These are phyloP conservation scores for Mariannaea sp. DNA, from an alignment of 2,329 filamentous ascomycete genomes.

Conservation along the genomic window DNA sequence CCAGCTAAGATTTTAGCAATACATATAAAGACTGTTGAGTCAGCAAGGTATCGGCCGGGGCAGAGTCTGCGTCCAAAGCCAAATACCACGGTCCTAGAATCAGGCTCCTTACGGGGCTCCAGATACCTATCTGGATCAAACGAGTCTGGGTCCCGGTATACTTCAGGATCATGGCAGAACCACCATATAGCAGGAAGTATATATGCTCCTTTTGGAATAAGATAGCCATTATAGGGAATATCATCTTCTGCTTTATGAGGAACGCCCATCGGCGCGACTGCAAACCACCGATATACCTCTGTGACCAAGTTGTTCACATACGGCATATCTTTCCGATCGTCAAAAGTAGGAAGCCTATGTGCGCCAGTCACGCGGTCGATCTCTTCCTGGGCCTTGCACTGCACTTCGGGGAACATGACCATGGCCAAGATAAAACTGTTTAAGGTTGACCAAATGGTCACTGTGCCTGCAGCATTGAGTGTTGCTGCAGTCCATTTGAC, in stretches of 20 bases:
- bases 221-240: constrained; percentile 19
- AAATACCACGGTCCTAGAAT: constrained; percentile 38
- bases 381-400: constrained; percentile 31
- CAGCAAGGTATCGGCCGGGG: constrained; percentile 41
- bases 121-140: constrained; percentile 37
- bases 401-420: constrained; percentile 21
- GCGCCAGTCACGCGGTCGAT: constrained; percentile 32
- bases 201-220: constrained; percentile 30
- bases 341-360: constrained; percentile 29
- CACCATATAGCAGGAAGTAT: constrained; percentile 30
- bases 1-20: constrained; percentile 51
- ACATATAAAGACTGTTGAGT: constrained; percentile 39
- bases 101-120: constrained; percentile 32
- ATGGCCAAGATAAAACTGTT: constrained; percentile 35
- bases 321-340: constrained; percentile 34
- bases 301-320: constrained; percentile 39
- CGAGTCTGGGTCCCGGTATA: constrained; percentile 53
- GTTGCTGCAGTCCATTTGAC: constrained; percentile 35
- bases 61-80: constrained; percentile 46
- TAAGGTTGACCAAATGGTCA: constrained; percentile 37
- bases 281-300: constrained; percentile 35
- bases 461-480: constrained; percentile 39
- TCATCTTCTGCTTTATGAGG: constrained; percentile 42
- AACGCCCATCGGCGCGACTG: constrained; percentile 41
- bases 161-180: constrained; percentile 64